Conservation (phyloP, 1,139 yeast species). For the Blastobotrys indianensis region DNA sequence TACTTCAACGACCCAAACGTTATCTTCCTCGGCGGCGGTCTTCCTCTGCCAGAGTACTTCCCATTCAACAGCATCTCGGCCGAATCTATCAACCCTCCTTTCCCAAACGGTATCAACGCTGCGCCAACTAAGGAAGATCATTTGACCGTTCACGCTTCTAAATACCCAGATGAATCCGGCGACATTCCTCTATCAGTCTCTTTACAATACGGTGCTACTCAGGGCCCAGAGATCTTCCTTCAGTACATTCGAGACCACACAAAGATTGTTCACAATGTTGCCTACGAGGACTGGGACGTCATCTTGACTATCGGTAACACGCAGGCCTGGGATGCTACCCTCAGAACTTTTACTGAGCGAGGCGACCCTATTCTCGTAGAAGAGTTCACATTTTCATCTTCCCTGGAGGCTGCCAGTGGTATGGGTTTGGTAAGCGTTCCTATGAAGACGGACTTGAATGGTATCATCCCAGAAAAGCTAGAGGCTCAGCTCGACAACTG, state of each 20-base stretch:
- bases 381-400: conserved; percentile 73
- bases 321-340: conserved; percentile 77
- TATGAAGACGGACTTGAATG: conserved; percentile 70
- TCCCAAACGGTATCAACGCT: conserved; percentile 68
- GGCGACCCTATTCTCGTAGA: conserved; percentile 83
- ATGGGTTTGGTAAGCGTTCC: conserved; percentile 66
- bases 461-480: conserved; percentile 70
- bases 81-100: conserved; percentile 72
- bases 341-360: conserved; percentile 70
- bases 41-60: conserved; percentile 84
- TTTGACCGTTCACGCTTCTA: conserved; percentile 43
- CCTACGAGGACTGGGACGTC: conserved; percentile 64
- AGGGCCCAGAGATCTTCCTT: conserved; percentile 68
- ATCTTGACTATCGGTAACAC: conserved; percentile 75
- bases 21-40: conserved; percentile 91
- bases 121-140: conserved; percentile 45
- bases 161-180: conserved; percentile 37
- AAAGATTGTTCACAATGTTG: conserved; percentile 50
- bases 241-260: conserved; percentile 76
- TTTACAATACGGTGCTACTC: conserved; percentile 85
- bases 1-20: conserved; percentile 68
- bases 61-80: conserved; percentile 76
- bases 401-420: conserved; percentile 76
- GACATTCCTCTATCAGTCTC: conserved; percentile 77
- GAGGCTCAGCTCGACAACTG: conserved; percentile 61